These are phyloP conservation scores for Candida cerambycidarum DNA, from an alignment of 805 yeast species.

Conservation along the genomic window DNA sequence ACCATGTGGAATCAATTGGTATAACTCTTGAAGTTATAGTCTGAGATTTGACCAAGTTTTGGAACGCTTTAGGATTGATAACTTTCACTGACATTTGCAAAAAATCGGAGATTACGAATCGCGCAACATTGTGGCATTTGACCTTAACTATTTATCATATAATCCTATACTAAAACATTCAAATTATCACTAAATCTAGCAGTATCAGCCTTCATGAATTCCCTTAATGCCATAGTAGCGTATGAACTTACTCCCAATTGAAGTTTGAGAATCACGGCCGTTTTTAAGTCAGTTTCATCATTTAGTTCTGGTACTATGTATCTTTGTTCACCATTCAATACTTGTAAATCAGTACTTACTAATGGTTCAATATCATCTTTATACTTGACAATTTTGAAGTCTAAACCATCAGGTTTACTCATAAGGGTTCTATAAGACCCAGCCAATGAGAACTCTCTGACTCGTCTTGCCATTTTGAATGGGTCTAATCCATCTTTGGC, in stretches of 20 bases:
- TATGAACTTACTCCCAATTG: constrained; percentile 84
- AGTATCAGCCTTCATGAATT: constrained; percentile 78
- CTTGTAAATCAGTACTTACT: constrained; percentile 73
- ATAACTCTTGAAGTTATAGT: constrained; percentile 30
- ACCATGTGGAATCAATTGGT: constrained; percentile 91
- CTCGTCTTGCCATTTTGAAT: constrained; percentile 75
- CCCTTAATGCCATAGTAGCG: constrained; percentile 97
- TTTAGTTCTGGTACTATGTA: constrained; percentile 11
- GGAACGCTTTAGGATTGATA: constrained; percentile 7
- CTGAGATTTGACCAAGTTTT: constrained; percentile 13
- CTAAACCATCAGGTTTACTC: constrained; percentile 61
- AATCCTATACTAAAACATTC: constrained; percentile 12
- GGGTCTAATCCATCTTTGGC: constrained; percentile 81
- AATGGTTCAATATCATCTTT: constrained; percentile 61
- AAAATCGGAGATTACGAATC: not conserved
- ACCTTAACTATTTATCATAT: no score
- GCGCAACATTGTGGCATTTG: not conserved
- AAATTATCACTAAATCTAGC: constrained; percentile 33
- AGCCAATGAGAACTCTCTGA: constrained; percentile 84
- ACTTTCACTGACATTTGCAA: not conserved
- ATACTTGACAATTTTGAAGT: constrained; percentile 64
- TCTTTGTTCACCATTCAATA: constrained; percentile 29
- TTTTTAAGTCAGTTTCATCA: constrained; percentile 59
- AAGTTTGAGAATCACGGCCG: constrained; percentile 74
- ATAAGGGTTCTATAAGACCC: constrained; percentile 84